Base-by-base conservation (phyloP, 805 yeast genomes). In the Wickerhamiella slavikovae region DNA sequence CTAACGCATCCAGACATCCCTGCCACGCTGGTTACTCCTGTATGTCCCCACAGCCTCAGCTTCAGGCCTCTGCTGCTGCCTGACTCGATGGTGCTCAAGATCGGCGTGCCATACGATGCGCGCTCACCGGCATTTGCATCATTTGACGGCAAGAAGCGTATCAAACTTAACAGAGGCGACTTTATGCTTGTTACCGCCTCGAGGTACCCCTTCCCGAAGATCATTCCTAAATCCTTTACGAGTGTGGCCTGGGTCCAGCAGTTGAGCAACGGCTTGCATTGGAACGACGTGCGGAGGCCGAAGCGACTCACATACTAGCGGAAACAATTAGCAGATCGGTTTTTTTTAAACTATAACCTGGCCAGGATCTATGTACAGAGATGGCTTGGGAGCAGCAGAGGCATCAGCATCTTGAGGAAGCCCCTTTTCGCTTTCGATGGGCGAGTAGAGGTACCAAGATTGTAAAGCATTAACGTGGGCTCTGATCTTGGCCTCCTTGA, bases 81-180 rank as follows among this genome's bases (percentile, higher is more conserved):
- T 0, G 96, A 85, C 49, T 76, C 89, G n/a, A 79, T 83, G 83
- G 60, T 65, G 16, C 54, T 85, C 34, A 73, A 68, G 42, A 75
- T 85, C 4, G 75, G 74, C 42, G 91, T 82, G 3, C 93, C 96
- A 2, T 55, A 69, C 31, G 65, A 62, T 33, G 73, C 93, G 25
- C 57, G 98, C 30, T 69, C 89, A 4, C 78, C 93, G 0, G 95
- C 96, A 0, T 89, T 93, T 92, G 91, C 92, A 1, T 73, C 94
- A 2, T 89, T 89, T 48, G 98, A 89, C 52, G 98, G 98, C 9
- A 71, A 89, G 40, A 70, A 71, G 15, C 58, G 96, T 24, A 73
- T 80, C 3, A 93, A 89, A 48, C 54, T 89, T 27, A 52, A 57
- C 20, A 69, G 68, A 32, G 95, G 96, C 6, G 89, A 80, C 48